Base-by-base conservation (phyloP, 306 rosid species). In the Cicer cuneatum region DNA sequence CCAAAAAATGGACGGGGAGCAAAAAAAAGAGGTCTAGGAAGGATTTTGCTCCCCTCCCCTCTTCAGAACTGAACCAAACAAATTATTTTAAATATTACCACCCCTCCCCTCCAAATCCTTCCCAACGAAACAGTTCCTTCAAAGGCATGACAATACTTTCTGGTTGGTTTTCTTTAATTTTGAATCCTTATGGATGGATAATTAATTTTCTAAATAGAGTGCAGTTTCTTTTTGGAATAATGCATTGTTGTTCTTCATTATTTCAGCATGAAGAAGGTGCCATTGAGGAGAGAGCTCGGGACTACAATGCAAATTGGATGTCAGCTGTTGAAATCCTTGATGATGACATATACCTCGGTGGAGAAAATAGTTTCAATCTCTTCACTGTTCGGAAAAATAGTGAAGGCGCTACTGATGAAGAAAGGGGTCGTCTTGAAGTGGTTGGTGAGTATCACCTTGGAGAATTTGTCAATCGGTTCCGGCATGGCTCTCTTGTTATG, bases 211-310 rank as follows among this genome's bases (percentile, higher is more conserved):
- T 47, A 13, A 59, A 41, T 71, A 35, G 63, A 67, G 43, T 53
- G 52, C 8, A 1, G 37, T 60, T 57, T 60, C 65, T 45, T 38
- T 67, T 71, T 60, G 61, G 14, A 74, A 37, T 58, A 60, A 12
- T 66, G 59, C 8, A 38, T 69, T 73, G 38, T 60, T 68, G 59
- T 56, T 74, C 29, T 7, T 40, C 66, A n/a, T 71, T 56, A 46
- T 79, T 84, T 78, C 82, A 95, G 99, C 97, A 92, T 15, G 99
- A 94, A 83, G 99, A 94, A 84, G 96, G 99, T 29, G 97, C 99
- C 67, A 94, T 94, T 41, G 99, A 94, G 86, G 99, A 94, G 80
- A 85, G 98, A 81, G 97, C 99, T 11, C 97, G 96, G 2, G 99
- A 95, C 87, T 95, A 92, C 73, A 92, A 85, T 66, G 97, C 96